Evolutionary conservation across 768 basidiomycete species (phyloP), one percentile per base, ranked within the genome.

Genomic region (Boletus tomentosulus): DNA sequence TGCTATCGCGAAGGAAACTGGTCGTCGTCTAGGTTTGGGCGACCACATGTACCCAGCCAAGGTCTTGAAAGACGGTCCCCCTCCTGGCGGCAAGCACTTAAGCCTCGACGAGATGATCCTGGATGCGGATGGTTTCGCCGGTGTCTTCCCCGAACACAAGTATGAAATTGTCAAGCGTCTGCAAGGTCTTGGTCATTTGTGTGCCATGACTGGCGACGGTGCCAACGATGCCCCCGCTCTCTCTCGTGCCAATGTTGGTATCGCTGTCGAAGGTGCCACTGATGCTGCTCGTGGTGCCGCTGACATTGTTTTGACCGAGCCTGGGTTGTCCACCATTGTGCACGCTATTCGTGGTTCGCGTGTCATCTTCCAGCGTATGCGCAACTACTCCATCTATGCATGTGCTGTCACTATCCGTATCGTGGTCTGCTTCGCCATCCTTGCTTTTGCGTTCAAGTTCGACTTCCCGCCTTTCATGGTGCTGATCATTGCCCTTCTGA

Each of bases 401-500:
- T 94, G 92, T 68, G 92, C 91, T 41, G 92, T 96, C 63, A 98
- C 95, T 57, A 97, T 97, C 74, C 95, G 95, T 87, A 96, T 98
- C 72, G 95, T 98, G 61, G 90, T 97, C 62, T 96, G 91, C 74
- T 98, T 98, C 75, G 85, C 93, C 57, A 86, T 97, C 76, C 79
- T 98, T 69, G 90, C 92, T 42, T 98, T 98, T 72, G 87, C 86
- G 34, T 98, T 94, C 86, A 84, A 87, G 78, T 94, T 96, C 74
- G 89, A 97, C 73, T 98, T 98, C 92, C 96, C 96, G 61, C 93
- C 96, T 12, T 98, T 98, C 84, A 98, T 98, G 96, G 85, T 98
- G 62, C 88, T 98, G 71, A 92, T 98, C 72, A 94, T 98, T 61
- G 96, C 96, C 54, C 81, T 98, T 35, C 77, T 97, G 62, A 98